Base-by-base conservation (phyloP, 768 basidiomycete species). In the Lactifluus piperatus region DNA sequence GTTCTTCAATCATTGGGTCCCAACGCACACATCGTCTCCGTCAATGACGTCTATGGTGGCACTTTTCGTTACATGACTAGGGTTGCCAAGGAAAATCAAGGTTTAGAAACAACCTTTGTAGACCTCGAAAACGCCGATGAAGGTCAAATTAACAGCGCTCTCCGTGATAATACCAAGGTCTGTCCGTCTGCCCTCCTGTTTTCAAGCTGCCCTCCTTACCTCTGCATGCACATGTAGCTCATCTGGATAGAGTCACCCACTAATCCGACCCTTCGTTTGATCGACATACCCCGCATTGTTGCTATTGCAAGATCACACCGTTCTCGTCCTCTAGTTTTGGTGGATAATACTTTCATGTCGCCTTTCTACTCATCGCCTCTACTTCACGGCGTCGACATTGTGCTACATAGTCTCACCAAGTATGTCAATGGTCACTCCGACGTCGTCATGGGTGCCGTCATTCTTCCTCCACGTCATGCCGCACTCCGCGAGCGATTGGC, bases 171-270 rank as follows among this genome's bases (percentile, higher is more conserved):
- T 64, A 97, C 94, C 4, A 91, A 88, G 79, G 90, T 90, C 49
- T 20, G 80, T 69, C 4, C 51, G 49, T 46, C 34, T 27, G 2
- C 13, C 30, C 7, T 27, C 13, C 22, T 44, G n/a, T 36, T 34
- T 32, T 41, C 24, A 18, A 51, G 18, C 13, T 1, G 3, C 6
- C 13, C 7, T 11, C 56, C 43, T 62, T 29, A 24, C 53, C 26
- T 18, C n/a, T 54, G 8, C 24, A 22, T 18, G 26, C 22, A 7
- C n/a, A n/a, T n/a, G n/a, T 61, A 95, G 91, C 76, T 97, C 10
- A 80, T 99, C 56, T 97, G 94, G 93, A 83, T 97, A 64, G 95
- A 99, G 72, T 79, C 90, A 0, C 95, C 94, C 0, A 98, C 95
- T 3, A 98, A 97, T 74, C 95, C 95, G 0, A 91, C 91, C 1